Evolutionary conservation across 352 stramenopile genomes (phyloP), one percentile per base, ranked within the genome.

Genomic region (Globisporangium cystogenes): DNA sequence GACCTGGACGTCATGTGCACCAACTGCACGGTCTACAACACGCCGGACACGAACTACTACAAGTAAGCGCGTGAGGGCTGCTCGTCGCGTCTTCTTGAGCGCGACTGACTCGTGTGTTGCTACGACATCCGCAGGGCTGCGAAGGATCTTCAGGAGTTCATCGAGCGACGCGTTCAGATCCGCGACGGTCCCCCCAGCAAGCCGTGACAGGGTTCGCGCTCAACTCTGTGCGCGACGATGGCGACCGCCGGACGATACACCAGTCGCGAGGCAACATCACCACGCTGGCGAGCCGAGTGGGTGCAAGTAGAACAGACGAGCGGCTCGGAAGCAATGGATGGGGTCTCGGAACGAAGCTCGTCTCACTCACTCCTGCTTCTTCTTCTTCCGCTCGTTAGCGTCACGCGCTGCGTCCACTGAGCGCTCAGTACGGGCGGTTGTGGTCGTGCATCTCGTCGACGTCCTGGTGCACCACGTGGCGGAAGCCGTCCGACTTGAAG

Each of bases 21-120:
- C 63, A 99, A 99, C 71, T 99, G 96, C 71, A 98, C 89, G 58
- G 62, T 80, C 14, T 99, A 99, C 86, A 99, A 99, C 77, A 90
- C 83, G 15, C 76, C 84, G 49, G 86, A 87, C 18, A 98, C 90
- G 57, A 98, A 98, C 68, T 98, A 98, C 68, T 97, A 98, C 71
- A 98, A 95, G 82, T 97, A 90, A 49, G 79, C 51, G 3, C 21
- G 20, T 41, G 24, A 16, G 23, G 12, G 26, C 26, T 29, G 35
- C 18, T 8, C 26, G 15, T 41, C 15, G 1, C 27, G 27, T 18
- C 8, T 1, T 10, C 15, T 12, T 18, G 33, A 3, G 14, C 16
- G 16, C 21, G 24, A 27, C 51, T 31, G 21, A 27, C 51, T 33
- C n/a, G 10, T 42, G 12, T 18, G 33, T 12, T 39, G 11, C 20